phyloP scores from a whole-genome alignment of 495 filamentous ascomycete species.

The Glonium stellatum region DNA sequence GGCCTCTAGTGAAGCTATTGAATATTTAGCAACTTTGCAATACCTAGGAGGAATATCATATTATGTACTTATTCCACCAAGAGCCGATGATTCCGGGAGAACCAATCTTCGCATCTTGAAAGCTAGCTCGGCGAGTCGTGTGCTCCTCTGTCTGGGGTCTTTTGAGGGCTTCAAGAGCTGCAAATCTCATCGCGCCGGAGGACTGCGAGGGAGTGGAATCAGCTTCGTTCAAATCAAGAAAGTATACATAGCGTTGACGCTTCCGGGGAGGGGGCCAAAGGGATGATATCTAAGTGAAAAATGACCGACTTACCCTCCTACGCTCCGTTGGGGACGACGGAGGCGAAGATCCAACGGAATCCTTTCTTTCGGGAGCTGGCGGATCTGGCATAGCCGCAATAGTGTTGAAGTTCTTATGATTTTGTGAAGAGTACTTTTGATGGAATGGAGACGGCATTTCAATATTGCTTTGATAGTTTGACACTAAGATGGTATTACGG shows the following conservation, averaged over 20 bases:
- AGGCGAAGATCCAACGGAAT: background rate
- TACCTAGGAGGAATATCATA: background rate
- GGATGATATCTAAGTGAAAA: background rate
- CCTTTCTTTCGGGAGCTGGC: conserved; percentile 14
- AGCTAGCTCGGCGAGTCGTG: conserved; percentile 10
- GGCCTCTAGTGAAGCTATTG: background rate
- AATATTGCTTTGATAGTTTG: background rate
- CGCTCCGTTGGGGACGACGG: conserved; percentile 13
- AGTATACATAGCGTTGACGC: background rate
- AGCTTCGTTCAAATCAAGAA: background rate
- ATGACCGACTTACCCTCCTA: conserved; percentile 13
- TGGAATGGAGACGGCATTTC: conserved; percentile 28
- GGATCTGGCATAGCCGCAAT: conserved; percentile 15
- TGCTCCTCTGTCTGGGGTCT: conserved; percentile 9
- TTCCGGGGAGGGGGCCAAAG: background rate
- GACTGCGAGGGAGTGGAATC: conserved; percentile 10
- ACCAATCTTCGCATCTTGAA: conserved; percentile 10
- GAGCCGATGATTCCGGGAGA: conserved; percentile 17
- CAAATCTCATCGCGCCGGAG: conserved; percentile 11
- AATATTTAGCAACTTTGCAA: background rate
- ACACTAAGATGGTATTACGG: background rate
- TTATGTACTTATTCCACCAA: conserved; percentile 23
- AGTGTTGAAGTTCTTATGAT: conserved; percentile 12
- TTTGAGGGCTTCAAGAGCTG: conserved; percentile 20
- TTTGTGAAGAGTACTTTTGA: conserved; percentile 28